phyloP scores from a whole-genome alignment of 257 asterid genomes.

The Solanum chiquidenum region DNA sequence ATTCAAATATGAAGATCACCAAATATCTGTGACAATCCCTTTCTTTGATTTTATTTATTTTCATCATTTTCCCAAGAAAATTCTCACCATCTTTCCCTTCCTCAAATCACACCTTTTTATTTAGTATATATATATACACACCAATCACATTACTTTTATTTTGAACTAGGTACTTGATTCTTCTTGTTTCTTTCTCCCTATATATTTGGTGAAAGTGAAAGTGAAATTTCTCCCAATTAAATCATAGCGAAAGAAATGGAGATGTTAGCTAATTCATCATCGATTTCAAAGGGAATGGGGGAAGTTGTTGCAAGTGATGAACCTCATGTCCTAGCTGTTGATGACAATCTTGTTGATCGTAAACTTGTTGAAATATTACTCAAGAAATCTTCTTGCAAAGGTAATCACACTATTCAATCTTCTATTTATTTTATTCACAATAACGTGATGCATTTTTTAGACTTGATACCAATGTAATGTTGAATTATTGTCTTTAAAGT shows the following conservation, averaged over 20 bases:
- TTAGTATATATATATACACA: not conserved
- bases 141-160: not conserved
- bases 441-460: not conserved
- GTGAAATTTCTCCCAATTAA: not conserved
- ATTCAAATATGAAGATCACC: not conserved
- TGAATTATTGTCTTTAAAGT: too few relatives aligned
- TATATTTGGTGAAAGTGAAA: not conserved
- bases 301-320: constrained; percentile 13
- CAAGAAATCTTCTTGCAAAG: constrained; percentile 53
- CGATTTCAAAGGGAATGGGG: not conserved
- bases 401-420: constrained; percentile 2
- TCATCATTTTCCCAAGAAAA: not conserved
- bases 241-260: not conserved
- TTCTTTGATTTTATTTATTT: not conserved
- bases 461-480: not conserved
- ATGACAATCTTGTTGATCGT: constrained; percentile 50
- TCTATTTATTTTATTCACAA: not conserved
- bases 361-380: constrained; percentile 49
- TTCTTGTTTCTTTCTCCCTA: not conserved
- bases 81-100: not conserved
- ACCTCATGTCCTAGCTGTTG: constrained; percentile 56
- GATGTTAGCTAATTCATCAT: not conserved
- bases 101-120: not conserved
- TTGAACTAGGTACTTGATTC: not conserved
- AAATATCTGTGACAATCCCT: not conserved